Evolutionary conservation across 352 stramenopile genomes (phyloP).

Genomic region (Blastocystis sp.): DNA sequence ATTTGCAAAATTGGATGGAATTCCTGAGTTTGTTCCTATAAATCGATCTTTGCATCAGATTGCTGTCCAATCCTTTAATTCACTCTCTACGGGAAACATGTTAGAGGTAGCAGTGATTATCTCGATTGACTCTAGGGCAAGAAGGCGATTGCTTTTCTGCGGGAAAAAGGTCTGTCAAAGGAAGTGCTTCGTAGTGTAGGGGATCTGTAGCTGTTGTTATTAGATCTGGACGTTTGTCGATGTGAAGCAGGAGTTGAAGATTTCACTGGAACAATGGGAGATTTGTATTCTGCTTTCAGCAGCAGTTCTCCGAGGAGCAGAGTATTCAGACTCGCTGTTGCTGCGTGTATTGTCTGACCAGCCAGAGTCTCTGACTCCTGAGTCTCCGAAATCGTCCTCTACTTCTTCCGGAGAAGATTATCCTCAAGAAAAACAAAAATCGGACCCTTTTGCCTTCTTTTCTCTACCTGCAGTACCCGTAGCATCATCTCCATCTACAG

Average conservation of each 20-base stretch:
- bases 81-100: background rate
- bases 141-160: background rate
- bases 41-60: background rate
- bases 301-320: background rate
- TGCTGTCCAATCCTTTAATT: background rate
- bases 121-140: background rate
- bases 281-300: slow-evolving; percentile 9
- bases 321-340: background rate
- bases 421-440: background rate
- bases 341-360: background rate
- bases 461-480: background rate
- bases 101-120: background rate
- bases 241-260: background rate
- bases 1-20: slow-evolving; percentile 18
- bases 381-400: background rate
- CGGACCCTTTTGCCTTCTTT: background rate
- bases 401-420: background rate
- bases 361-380: background rate
- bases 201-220: background rate
- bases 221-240: slow-evolving; percentile 53
- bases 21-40: background rate
- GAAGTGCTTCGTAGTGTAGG: background rate
- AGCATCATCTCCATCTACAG: background rate
- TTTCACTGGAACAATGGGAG: slow-evolving; percentile 2
- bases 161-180: background rate